Base-by-base conservation (phyloP, 345 rosid species). In the Leavenworthia alabamica region DNA sequence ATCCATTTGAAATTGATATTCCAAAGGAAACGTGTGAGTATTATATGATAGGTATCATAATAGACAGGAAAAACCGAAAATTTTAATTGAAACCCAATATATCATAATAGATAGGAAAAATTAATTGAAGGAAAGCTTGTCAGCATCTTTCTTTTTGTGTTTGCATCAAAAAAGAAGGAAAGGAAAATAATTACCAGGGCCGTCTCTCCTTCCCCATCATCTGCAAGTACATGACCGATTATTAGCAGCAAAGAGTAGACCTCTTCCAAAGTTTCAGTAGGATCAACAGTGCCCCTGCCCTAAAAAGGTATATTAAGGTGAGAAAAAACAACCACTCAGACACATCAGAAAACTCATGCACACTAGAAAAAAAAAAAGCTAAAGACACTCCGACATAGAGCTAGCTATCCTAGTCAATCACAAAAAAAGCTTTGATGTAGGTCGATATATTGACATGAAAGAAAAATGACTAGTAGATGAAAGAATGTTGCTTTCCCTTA, bases 161-260 rank as follows among this genome's bases (percentile, higher is more conserved):
- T 58, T 64, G 59, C 42, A 54, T 46, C 41, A 44, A 45, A 15
- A 53, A 61, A 41, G 65, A 62, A 47, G 43, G 44, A 51, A 66
- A 68, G 20, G 23, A 24, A 70, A 67, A 31, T 12, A 71, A 23
- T 54, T 85, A 93, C 99, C 97, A 93, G 54, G 54, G 99, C 97
- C 6, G 97, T 93, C 78, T 93, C 99, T 60, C 99, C 97, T 68
- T 93, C 97, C 63, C 97, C 96, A 79, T 93, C 99, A 78, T 93
- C 99, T 41, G 94, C 97, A 77, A 93, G 89, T 56, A 93, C 84
- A 77, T 93, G 97, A 63, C 99, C 99, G 28, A 76, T 78, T 75
- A 93, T 81, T 42, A 93, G 68, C 74, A 89, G 73, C 74, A 93
- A 77, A 11, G 96, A 89, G 77, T 86, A 93, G 48, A 87, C 80